Base-by-base conservation (phyloP, 495 filamentous ascomycete species). In the Lasiosphaeria ovina region DNA sequence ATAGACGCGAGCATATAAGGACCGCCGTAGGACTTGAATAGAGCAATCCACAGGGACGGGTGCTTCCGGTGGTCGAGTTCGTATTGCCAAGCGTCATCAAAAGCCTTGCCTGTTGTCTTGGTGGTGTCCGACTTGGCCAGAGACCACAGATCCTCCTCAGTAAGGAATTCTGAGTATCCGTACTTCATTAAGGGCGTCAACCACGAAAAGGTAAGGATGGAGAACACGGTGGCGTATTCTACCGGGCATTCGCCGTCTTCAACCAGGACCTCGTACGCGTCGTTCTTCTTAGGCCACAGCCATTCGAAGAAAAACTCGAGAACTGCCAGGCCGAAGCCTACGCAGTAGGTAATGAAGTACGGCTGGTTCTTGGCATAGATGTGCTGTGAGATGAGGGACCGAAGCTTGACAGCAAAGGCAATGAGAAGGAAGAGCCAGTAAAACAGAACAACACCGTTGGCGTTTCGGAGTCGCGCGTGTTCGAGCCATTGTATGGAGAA, bases 141-240 rank as follows among this genome's bases (percentile, higher is more conserved):
- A 64, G 89, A 93, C 94, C 94, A 99, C 51, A 99, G 82, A 74
- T 99, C 94, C 60, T 99, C 91, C 74, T 99, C 93, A 5, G 91
- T 96, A 54, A 99, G 80, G 69, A 83, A 99, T 57, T 92, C 85
- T 66, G 87, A 89, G 74, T 99, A 97, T 16, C 95, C 95, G 75
- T 87, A 86, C 66, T 88, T 92, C 95, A 99, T 99, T 84, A 98
- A 75, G 14, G 93, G 92, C 0, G 95, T 99, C 91, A 99, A 97
- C 95, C 95, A 99, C 58, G 89, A 85, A 71, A 99, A 99, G 9
- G 93, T 96, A 35, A 99, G 83, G 44, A 90, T 85, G 9, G 93
- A 97, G 76, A 98, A 98, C 50, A 98, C 81, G 56, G 93, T 91
- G 31, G 95, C 92, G 76, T 96, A 95, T 77, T 98, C 93, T 38